Conservation (phyloP, 768 basidiomycete genomes). For the Lentinula lateritia region DNA sequence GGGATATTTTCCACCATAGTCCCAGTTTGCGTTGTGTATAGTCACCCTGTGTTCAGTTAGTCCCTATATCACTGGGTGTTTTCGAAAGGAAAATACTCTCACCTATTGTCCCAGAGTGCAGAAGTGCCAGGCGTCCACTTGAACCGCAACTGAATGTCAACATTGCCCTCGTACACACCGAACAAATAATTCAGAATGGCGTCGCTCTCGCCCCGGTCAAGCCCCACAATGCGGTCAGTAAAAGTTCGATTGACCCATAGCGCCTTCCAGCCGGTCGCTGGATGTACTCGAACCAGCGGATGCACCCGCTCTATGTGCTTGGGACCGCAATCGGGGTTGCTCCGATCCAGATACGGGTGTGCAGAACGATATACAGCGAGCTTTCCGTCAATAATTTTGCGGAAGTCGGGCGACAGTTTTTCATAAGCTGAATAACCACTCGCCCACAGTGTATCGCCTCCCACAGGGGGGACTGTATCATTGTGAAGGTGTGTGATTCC, state of each 20-base stretch:
- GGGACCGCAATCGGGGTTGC: constrained; percentile 26
- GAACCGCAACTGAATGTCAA: constrained; percentile 24
- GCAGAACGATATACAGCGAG: constrained; percentile 22
- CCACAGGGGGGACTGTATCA: constrained; percentile 14
- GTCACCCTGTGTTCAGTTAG: constrained; percentile 18
- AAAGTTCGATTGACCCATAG: constrained; percentile 30
- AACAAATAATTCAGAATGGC: constrained; percentile 27
- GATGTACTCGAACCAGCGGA: constrained; percentile 29
- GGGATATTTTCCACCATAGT: constrained; percentile 20
- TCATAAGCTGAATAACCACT: constrained; percentile 34
- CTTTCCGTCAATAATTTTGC: constrained; percentile 28
- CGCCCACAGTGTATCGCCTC: constrained; percentile 17
- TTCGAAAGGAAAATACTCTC: neutral
- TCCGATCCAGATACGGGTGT: constrained; percentile 17
- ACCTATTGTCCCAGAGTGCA: constrained; percentile 27
- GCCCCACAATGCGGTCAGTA: constrained; percentile 28
- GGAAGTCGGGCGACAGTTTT: constrained; percentile 29
- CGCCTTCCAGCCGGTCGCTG: constrained; percentile 32
- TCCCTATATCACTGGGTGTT: neutral
- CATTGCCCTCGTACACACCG: constrained; percentile 29
- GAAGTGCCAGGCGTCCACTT: constrained; percentile 26
- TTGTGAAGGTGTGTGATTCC: constrained; percentile 17
- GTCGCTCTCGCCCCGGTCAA: constrained; percentile 29
- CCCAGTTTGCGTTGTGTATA: constrained; percentile 20
- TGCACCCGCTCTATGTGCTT: constrained; percentile 26